Evolutionary conservation across 805 yeast species (phyloP).

Genomic region (Spathaspora passalidarum): DNA sequence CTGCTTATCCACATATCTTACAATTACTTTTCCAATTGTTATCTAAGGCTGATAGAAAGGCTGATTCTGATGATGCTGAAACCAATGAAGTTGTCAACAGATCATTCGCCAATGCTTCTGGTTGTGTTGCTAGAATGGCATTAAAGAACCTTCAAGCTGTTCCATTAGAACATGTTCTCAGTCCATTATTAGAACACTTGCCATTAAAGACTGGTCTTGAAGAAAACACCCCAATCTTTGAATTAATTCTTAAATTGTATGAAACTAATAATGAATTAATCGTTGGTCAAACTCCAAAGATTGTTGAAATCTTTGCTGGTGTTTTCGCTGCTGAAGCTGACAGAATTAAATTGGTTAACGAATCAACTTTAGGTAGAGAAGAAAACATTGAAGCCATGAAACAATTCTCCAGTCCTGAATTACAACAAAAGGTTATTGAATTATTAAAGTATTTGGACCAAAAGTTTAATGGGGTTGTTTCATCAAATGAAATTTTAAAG

Average conservation of each 20-base stretch:
- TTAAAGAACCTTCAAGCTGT: slow-evolving; percentile 67
- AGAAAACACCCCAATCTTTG: slow-evolving; percentile 89
- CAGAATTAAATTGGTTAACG: slow-evolving; percentile 62
- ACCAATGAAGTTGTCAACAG: slow-evolving; percentile 75
- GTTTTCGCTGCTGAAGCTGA: slow-evolving; percentile 77
- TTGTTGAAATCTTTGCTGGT: slow-evolving; percentile 64
- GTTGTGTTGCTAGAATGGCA: slow-evolving; percentile 93
- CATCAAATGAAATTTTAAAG: slow-evolving; percentile 47
- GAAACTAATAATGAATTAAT: slow-evolving; percentile 57
- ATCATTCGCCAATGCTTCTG: slow-evolving; percentile 91
- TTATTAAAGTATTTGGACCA: slow-evolving; percentile 71
- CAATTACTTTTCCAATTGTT: slow-evolving; percentile 77
- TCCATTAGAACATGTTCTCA: slow-evolving; percentile 68
- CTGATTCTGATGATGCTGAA: slow-evolving; percentile 59
- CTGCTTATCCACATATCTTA: slow-evolving; percentile 67
- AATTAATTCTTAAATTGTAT: slow-evolving; percentile 70
- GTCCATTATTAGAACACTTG: slow-evolving; percentile 74
- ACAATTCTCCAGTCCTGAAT: slow-evolving; percentile 73
- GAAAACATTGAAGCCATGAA: slow-evolving; percentile 72
- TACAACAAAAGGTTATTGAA: slow-evolving; percentile 61
- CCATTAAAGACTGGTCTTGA: slow-evolving; percentile 88
- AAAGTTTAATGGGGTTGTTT: slow-evolving; percentile 61
- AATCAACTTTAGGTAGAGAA: slow-evolving; percentile 83
- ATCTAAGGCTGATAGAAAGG: slow-evolving; percentile 58
- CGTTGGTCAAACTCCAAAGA: slow-evolving; percentile 52